Evolutionary conservation across 1,284 basidiomycete species (phyloP).

Genomic region (Leccinum solheimii): DNA sequence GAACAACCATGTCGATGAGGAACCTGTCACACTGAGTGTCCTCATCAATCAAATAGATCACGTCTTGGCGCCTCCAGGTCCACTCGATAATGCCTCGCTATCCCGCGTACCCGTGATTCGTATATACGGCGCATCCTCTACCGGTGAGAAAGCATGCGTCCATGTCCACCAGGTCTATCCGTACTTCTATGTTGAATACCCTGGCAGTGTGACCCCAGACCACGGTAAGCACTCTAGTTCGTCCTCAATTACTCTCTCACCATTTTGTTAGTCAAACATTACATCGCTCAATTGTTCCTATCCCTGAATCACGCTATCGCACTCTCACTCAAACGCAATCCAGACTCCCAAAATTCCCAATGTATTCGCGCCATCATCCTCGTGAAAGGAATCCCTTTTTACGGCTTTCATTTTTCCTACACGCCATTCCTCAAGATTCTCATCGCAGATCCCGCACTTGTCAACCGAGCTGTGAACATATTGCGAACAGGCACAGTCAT

Average conservation of each 20-base stretch:
- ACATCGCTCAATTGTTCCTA: conserved; percentile 63
- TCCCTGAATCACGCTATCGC: conserved; percentile 81
- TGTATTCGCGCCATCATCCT: conserved; percentile 75
- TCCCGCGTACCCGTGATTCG: conserved; percentile 77
- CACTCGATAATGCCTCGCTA: conserved; percentile 63
- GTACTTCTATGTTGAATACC: conserved; percentile 76
- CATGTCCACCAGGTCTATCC: conserved; percentile 91
- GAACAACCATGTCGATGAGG: conserved; percentile 11
- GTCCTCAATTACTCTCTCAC: conserved; percentile 1
- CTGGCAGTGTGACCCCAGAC: conserved; percentile 53
- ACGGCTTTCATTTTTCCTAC: conserved; percentile 89
- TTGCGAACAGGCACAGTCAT: conserved; percentile 82
- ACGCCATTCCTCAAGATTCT: conserved; percentile 90
- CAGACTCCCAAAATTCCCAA: conserved; percentile 52
- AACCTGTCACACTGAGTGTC: conserved; percentile 44
- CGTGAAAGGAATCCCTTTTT: conserved; percentile 95
- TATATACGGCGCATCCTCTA: conserved; percentile 84
- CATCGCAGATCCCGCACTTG: conserved; percentile 69
- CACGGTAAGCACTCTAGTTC: conserved; percentile 37
- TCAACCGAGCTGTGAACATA: conserved; percentile 72
- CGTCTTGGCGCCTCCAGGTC: conserved; percentile 52
- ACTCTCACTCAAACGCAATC: conserved; percentile 67
- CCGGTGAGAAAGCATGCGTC: conserved; percentile 78
- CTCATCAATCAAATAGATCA: conserved; percentile 72
- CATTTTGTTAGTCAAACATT: conserved; percentile 56